Conservation (phyloP, 2,329 filamentous ascomycete genomes). For the Drechslera avenae region DNA sequence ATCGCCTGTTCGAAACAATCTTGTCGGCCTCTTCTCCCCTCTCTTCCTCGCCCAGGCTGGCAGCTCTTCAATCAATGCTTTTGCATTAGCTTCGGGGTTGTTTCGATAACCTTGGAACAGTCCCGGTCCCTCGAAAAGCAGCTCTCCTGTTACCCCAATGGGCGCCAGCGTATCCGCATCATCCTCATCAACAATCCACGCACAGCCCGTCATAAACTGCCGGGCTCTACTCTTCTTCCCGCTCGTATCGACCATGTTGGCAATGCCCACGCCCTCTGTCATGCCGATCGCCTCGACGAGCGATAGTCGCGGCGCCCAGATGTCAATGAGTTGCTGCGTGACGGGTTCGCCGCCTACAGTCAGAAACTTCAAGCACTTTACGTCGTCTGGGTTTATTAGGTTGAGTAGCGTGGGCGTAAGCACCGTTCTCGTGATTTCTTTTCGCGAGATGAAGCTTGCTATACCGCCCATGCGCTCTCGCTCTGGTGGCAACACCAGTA, state of each 20-base stretch:
- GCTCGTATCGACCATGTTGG: constrained; percentile 1
- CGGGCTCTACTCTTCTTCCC: constrained; percentile 2
- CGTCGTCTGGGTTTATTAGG: constrained; percentile 4
- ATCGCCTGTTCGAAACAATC: constrained; percentile 2
- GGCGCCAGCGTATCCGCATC: constrained; percentile 1
- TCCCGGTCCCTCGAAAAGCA: constrained; percentile 8
- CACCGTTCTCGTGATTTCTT: constrained; percentile 3
- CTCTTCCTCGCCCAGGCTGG: not conserved
- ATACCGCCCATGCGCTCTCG: constrained; percentile 9
- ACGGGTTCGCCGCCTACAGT: constrained; percentile 7
- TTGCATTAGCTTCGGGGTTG: constrained; percentile 2
- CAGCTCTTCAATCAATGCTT: not conserved
- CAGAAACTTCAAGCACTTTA: constrained; percentile 4
- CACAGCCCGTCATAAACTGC: constrained; percentile 6
- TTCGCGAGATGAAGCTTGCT: constrained; percentile 6
- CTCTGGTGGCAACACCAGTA: constrained; percentile 5
- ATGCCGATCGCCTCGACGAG: constrained; percentile 8
- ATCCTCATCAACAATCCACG: constrained; percentile 7
- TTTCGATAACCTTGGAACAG: constrained; percentile 3
- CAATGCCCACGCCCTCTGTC: constrained; percentile 6
- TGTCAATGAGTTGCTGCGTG: constrained; percentile 3
- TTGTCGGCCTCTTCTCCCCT: not conserved
- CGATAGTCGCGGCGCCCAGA: constrained; percentile 6
- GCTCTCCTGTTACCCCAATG: constrained; percentile 4
- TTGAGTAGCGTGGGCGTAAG: constrained; percentile 7